Conservation (phyloP, 768 basidiomycete species). For the Gloeopeniophorella convolvens region DNA sequence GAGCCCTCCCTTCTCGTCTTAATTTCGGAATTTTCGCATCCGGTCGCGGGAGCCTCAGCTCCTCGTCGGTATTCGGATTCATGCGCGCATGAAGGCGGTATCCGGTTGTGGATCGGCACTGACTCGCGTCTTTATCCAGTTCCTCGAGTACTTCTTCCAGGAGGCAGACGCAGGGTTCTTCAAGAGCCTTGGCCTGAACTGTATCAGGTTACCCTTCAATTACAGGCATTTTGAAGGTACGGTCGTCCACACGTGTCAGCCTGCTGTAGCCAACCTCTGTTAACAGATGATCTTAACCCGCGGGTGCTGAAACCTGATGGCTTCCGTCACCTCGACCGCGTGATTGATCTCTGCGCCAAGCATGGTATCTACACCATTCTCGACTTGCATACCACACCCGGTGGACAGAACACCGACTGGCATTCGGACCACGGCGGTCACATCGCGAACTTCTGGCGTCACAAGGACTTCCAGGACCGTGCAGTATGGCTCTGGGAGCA, state of each 20-base stretch:
- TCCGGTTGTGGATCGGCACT: background rate
- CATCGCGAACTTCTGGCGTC: conserved; percentile 71
- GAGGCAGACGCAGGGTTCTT: conserved; percentile 73
- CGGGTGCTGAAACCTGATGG: conserved; percentile 66
- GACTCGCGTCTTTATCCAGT: conserved; percentile 34
- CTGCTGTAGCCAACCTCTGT: no score
- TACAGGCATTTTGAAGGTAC: conserved; percentile 66
- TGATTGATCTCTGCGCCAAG: conserved; percentile 65
- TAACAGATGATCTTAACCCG: conserved; percentile 66
- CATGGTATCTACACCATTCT: conserved; percentile 77
- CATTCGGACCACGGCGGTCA: conserved; percentile 68
- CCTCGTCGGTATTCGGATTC: background rate
- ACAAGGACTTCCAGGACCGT: conserved; percentile 83
- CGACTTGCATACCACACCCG: conserved; percentile 73
- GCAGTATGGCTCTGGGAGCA: conserved; percentile 71
- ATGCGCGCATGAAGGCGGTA: no score
- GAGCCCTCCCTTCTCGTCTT: no score
- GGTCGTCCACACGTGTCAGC: no score
- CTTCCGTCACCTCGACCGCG: conserved; percentile 80
- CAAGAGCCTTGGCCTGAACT: conserved; percentile 73
- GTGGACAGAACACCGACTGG: conserved; percentile 76
- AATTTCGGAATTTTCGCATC: no score
- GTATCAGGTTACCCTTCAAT: conserved; percentile 69
- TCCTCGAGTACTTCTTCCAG: conserved; percentile 78
- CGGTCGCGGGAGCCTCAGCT: no score